Base-by-base conservation (phyloP, 1,284 basidiomycete species). In the Sporisorium graminicola region DNA sequence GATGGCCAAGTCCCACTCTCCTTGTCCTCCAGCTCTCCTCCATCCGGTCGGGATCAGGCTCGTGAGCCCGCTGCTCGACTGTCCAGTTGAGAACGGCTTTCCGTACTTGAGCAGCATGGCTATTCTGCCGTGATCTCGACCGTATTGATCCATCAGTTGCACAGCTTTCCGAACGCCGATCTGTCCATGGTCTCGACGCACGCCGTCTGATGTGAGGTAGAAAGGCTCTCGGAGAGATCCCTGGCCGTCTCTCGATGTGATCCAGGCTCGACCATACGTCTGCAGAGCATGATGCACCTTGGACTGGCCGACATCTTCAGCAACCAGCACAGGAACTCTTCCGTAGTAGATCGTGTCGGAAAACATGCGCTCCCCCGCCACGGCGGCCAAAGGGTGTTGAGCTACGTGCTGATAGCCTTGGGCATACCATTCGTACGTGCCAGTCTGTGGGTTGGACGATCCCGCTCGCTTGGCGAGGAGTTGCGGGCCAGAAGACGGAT, bases 41-140 rank as follows among this genome's bases (percentile, higher is more conserved):
- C n/a, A n/a, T 37, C 35, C 31, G 31, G 31, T 31, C 6, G 31
- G 31, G 31, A 31, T 5, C 6, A 10, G 6, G 31, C 31, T 31
- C 10, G 5, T 31, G 33, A 35, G 33, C 3, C 7, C 3, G 13
- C 46, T 2, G 40, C 3, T 43, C 27, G 52, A 20, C 16, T 24
- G 10, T 22, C 26, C 42, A 22, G 10, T 1, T 22, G 29, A 4
- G 16, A 57, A 57, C 31, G 43, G 43, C 43, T 29, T 57, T 14
- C 55, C 55, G 16, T 57, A 47, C 43, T 22, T 47, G 14, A 46
- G 55, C 16, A 46, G n/a, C 43, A 47, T 57, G 29, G 31, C 5
- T 13, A 35, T 33, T 3, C 22, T 13, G 31, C 55, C 43, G n/a
- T 18, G 5, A 18, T 40, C 35, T 37, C 14, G 3, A 40, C 14